A percentile compares a stretch with the other conserved stretches of the same genome.
phyloP scores from a whole-genome alignment of 352 stramenopile genomes.

The Phytophthora cactorum region DNA sequence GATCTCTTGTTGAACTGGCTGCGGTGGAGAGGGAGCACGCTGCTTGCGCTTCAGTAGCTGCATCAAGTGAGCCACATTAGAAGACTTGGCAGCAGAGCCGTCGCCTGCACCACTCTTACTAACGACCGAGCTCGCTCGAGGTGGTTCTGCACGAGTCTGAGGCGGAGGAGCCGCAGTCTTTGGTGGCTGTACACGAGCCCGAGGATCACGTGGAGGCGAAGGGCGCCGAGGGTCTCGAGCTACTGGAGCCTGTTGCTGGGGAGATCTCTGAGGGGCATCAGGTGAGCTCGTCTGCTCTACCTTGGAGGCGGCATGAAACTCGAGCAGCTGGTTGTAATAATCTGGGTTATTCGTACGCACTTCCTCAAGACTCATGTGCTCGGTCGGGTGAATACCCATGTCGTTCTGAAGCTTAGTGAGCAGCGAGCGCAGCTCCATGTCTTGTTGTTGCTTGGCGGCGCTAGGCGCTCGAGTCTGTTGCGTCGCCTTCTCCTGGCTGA shows the following conservation, averaged over 20 bases:
- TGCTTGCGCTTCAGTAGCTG: conserved; percentile 83
- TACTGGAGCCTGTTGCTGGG: conserved; percentile 20
- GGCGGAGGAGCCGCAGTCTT: conserved; percentile 16
- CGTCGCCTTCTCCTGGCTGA: conserved; percentile 46
- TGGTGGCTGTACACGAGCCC: conserved; percentile 19
- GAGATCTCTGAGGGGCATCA: conserved; percentile 14
- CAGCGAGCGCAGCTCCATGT: conserved; percentile 82
- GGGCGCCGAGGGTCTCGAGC: conserved; percentile 41
- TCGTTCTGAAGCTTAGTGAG: conserved; percentile 89
- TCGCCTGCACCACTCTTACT: conserved; percentile 25
- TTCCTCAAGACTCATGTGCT: conserved; percentile 88
- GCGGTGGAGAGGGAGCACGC: conserved; percentile 19
- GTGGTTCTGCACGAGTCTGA: conserved; percentile 17
- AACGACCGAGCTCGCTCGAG: conserved; percentile 19
- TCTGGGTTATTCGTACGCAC: conserved; percentile 86
- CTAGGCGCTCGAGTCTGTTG: conserved; percentile 8
- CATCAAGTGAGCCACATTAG: conserved; percentile 85
- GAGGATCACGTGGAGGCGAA: conserved; percentile 34
- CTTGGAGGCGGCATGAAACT: conserved; percentile 59
- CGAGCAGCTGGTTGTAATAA: conserved; percentile 84
- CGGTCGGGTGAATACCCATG: conserved; percentile 86
- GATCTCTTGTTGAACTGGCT: conserved; percentile 46
- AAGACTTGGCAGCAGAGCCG: conserved; percentile 50
- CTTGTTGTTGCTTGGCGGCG: conserved; percentile 48
- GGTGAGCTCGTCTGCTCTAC: conserved; percentile 16